Evolutionary conservation across 148 eudicot genomes (phyloP).

Genomic region (Polygonum aviculare): DNA sequence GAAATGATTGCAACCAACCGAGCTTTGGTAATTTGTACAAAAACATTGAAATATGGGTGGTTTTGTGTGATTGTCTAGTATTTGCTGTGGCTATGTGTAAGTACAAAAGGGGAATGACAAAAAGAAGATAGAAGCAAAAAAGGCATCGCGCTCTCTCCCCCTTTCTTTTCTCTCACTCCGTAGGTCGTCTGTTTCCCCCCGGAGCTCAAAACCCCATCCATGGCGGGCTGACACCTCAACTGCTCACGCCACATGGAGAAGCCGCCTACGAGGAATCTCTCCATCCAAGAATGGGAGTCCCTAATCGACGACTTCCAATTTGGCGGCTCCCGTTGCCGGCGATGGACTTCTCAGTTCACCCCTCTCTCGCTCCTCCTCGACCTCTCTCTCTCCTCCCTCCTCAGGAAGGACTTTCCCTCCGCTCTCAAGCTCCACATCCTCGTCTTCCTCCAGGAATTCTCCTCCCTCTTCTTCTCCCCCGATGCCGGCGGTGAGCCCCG

Average conservation of each 20-base stretch:
- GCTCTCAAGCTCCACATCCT: constrained; percentile 52
- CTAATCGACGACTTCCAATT: constrained; percentile 77
- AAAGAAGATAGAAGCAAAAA: neutral
- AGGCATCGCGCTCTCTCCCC: neutral
- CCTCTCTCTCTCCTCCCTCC: constrained; percentile 55
- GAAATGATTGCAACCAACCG: too few species aligned
- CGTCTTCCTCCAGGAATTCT: constrained; percentile 52
- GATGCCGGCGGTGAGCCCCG: neutral
- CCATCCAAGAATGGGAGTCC: constrained; percentile 65
- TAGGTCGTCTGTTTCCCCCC: neutral
- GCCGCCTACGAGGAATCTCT: constrained; percentile 31
- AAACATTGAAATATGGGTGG: too few species aligned
- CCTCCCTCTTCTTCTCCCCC: constrained; percentile 3
- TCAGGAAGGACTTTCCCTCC: constrained; percentile 45
- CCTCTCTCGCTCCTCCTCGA: constrained; percentile 35
- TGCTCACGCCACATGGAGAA: constrained; percentile 6
- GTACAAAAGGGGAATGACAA: neutral
- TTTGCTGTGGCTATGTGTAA: too few species aligned
- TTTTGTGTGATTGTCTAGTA: too few species aligned
- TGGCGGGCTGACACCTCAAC: neutral
- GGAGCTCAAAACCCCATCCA: neutral
- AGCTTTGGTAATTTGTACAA: too few species aligned
- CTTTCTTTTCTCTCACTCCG: neutral
- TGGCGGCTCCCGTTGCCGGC: constrained; percentile 31
- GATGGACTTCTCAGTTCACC: constrained; percentile 31